These are phyloP conservation scores for Cercospora zeina DNA, from an alignment of 2,329 filamentous ascomycete genomes.

Conservation along the genomic window DNA sequence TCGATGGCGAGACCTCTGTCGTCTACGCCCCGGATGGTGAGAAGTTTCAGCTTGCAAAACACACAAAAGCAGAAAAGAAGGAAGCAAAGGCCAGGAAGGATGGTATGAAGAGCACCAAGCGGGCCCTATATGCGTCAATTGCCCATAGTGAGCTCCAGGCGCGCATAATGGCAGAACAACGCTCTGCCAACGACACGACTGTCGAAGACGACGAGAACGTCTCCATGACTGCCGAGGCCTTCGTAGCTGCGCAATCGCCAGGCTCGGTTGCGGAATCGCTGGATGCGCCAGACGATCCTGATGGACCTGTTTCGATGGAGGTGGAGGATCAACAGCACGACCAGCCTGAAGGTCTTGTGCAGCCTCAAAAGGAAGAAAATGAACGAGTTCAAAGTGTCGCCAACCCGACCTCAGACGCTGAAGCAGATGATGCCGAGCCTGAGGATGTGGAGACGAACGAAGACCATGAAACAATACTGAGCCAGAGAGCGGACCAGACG, in stretches of 20 bases:
- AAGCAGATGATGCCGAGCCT: background rate
- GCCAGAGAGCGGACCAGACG: background rate
- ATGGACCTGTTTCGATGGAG: background rate
- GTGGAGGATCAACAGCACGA: background rate
- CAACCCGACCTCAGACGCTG: background rate
- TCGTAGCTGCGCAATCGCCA: background rate
- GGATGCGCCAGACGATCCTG: background rate
- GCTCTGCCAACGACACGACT: background rate
- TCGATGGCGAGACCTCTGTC: conserved; percentile 10
- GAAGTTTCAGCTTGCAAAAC: conserved; percentile 14
- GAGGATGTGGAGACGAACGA: background rate
- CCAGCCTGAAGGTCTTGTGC: background rate
- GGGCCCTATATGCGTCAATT: conserved; percentile 12
- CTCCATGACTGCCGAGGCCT: background rate
- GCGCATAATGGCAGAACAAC: background rate
- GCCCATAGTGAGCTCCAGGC: conserved; percentile 14
- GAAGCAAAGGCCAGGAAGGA: conserved; percentile 12
- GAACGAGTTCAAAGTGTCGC: background rate
- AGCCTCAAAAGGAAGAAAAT: background rate
- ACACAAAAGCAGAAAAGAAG: conserved; percentile 9
- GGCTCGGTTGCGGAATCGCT: background rate
- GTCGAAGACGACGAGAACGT: background rate
- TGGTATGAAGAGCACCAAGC: conserved; percentile 4
- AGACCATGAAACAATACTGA: background rate
- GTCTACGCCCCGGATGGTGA: conserved; percentile 16